Evolutionary conservation across 495 filamentous ascomycete species (phyloP).

Genomic region (Aspergillus panamensis): DNA sequence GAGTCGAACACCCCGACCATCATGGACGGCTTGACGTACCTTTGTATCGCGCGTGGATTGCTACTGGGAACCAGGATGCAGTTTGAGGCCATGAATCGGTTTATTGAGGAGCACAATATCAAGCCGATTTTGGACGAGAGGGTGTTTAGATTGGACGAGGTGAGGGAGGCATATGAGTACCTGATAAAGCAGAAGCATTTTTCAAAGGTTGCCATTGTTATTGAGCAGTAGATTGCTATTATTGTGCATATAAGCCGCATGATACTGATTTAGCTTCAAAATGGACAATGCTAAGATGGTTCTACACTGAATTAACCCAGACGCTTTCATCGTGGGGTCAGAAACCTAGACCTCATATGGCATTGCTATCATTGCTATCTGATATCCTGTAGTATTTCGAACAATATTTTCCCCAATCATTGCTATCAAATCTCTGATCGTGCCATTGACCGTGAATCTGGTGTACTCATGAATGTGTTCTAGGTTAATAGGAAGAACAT

Average conservation of each 20-base stretch:
- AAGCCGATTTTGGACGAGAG: conserved; percentile 55
- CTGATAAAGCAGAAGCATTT: conserved; percentile 65
- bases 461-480: too few relatives aligned
- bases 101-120: conserved; percentile 55
- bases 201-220: conserved; percentile 62
- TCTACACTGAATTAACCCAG: background rate
- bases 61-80: conserved; percentile 51
- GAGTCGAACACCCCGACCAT: conserved; percentile 27
- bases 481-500: too few relatives aligned
- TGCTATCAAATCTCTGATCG: too few relatives aligned
- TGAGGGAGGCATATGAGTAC: conserved; percentile 41
- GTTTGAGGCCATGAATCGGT: conserved; percentile 54
- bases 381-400: too few relatives aligned
- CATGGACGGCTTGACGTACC: conserved; percentile 41
- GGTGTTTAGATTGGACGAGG: conserved; percentile 50
- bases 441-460: too few relatives aligned
- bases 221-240: conserved; percentile 30
- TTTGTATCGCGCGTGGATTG: conserved; percentile 21
- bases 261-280: too few relatives aligned
- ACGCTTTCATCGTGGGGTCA: background rate
- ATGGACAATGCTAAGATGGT: background rate
- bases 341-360: background rate
- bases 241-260: too few relatives aligned
- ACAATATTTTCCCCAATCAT: too few relatives aligned
- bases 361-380: too few relatives aligned